Evolutionary conservation across 73 alveolate species (phyloP), one percentile per base, ranked within the genome.

Genomic region (Effrenium voratum): DNA sequence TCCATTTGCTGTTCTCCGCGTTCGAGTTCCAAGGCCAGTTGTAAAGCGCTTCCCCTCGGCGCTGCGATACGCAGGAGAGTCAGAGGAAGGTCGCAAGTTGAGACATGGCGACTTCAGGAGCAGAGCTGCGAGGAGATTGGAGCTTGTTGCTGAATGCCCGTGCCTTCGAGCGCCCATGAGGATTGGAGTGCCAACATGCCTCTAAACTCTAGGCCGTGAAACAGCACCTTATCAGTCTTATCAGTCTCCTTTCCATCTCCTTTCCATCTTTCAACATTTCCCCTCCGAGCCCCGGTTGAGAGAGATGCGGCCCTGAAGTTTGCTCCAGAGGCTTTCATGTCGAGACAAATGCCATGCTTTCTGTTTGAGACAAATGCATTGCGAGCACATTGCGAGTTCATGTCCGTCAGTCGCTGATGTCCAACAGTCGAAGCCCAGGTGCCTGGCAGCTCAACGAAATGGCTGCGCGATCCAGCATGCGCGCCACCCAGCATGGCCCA

Each of bases 401-500:
- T 63, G 95, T 60, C 0, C n/a, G n/a, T 57, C 28, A 57, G 72
- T 1, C n/a, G n/a, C 85, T 49, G 85, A 49, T 75, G 85, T 41
- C 85, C 57, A 38, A 75, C 16, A 38, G 85, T 55, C 57, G 38
- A 49, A 38, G 38, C 49, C 83, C 30, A 72, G 83, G 83, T 72
- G 86, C 40, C 47, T 86, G 82, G 94, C 94, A 36, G 82, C 94
- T 30, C 94, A 86, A 44, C 80, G 94, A 44, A 86, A 86, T 70
- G 68, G 82, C 36, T 86, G 75, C 44, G 94, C 82, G 2, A 24
- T 57, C 45, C 82, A 59, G n/a, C 59, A 86, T 59, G 94, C 94
- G 8, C n/a, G n/a, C n/a, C n/a, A n/a, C n/a, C n/a, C n/a, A n/a
- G n/a, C n/a, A n/a, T n/a, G n/a, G n/a, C n/a, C n/a, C n/a, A n/a